These are phyloP conservation scores for Alliaria petiolata DNA, from an alignment of 345 rosid species.

Conservation along the genomic window DNA sequence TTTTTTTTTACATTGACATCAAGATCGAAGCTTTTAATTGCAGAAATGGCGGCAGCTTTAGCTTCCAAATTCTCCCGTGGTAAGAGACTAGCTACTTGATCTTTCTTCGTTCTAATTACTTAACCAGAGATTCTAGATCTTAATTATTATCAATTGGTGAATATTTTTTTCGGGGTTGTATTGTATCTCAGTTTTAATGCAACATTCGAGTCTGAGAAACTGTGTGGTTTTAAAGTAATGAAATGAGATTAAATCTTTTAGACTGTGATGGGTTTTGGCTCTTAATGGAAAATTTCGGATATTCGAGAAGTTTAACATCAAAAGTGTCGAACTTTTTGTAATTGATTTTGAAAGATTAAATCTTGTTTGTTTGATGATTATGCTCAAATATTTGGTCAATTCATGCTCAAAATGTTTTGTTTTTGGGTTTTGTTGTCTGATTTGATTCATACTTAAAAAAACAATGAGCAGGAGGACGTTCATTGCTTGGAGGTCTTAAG, in stretches of 20 bases:
- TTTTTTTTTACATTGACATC: neutral
- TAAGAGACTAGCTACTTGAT: neutral
- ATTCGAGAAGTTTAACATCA: neutral
- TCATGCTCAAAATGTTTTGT: neutral
- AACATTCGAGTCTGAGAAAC: neutral
- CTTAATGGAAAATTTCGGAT: neutral
- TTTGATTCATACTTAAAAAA: neutral
- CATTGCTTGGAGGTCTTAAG: slow-evolving; percentile 46
- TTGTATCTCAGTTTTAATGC: too few species aligned
- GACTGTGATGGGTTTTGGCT: neutral
- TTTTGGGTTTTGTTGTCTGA: neutral
- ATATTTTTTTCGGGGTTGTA: too few species aligned
- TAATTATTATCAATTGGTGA: neutral
- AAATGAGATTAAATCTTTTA: neutral
- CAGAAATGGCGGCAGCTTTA: slow-evolving; percentile 34
- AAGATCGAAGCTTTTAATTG: neutral
- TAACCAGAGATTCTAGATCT: neutral
- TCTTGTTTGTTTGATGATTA: neutral
- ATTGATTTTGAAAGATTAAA: neutral
- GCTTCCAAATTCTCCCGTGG: slow-evolving; percentile 31
- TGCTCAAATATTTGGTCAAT: neutral
- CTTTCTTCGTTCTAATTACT: neutral
- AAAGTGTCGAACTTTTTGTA: neutral
- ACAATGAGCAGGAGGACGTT: slow-evolving; percentile 33
- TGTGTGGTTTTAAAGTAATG: neutral